Conservation (phyloP, 2,329 filamentous ascomycete species). For the Leptographium radiaticola region DNA sequence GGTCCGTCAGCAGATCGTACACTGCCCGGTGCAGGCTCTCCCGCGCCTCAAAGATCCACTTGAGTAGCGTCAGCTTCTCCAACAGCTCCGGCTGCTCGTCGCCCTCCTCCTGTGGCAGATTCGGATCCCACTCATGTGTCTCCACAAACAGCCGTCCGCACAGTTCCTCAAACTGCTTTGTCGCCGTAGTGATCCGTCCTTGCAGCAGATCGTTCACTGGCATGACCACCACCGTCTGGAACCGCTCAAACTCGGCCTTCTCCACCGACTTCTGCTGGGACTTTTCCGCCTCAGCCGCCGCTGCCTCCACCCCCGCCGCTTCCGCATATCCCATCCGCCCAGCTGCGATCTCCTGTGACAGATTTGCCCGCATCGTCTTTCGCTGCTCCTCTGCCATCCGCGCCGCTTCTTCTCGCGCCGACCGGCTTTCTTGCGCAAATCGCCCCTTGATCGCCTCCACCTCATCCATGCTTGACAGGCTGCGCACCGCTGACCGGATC, state of each 20-base stretch:
- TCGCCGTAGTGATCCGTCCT: constrained; percentile 59
- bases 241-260: constrained; percentile 71
- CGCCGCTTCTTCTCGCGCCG: constrained; percentile 42
- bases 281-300: constrained; percentile 58
- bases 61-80: constrained; percentile 86
- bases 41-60: constrained; percentile 94
- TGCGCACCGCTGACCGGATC: constrained; percentile 61
- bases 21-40: constrained; percentile 75
- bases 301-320: constrained; percentile 67
- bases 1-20: constrained; percentile 72
- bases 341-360: constrained; percentile 65
- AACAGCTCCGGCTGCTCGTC: constrained; percentile 89
- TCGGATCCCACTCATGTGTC: constrained; percentile 54
- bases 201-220: constrained; percentile 72
- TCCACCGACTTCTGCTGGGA: constrained; percentile 57
- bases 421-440: constrained; percentile 42
- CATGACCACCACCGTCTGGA: constrained; percentile 71
- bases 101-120: constrained; percentile 84
- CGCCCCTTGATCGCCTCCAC: constrained; percentile 54
- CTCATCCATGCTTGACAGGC: constrained; percentile 61
- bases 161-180: constrained; percentile 64
- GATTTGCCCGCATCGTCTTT: constrained; percentile 55
- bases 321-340: constrained; percentile 74
- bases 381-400: constrained; percentile 39
- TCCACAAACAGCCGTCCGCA: constrained; percentile 60